Evolutionary conservation across 2,329 filamentous ascomycete species (phyloP), one percentile per base, ranked within the genome.

Genomic region (Hypocrella siamensis): DNA sequence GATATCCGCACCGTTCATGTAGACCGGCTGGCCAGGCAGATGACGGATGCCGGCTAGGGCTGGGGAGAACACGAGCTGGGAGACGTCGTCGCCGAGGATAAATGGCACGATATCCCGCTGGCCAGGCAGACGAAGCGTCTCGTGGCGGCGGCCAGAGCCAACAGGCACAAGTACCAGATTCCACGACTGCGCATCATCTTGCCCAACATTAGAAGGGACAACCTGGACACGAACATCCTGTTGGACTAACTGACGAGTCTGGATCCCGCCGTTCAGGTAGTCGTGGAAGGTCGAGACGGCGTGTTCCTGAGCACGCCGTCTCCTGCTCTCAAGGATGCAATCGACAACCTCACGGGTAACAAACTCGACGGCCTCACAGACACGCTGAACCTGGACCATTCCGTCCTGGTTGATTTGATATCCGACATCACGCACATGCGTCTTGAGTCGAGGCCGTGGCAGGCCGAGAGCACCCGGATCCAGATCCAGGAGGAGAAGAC

Each of bases 321-420:
- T 8, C 51, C 51, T 2, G 16, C 33, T 5, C 34, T 55, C 9
- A 39, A 45, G 0, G 35, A 31, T 12, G 51, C 52, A 15, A 38
- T 58, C 7, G 28, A 35, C 5, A 50, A 47, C 11, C 42, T 59
- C 2, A 33, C 55, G 6, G 43, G 46, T 3, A 38, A 53, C 32
- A 46, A 51, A 27, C 39, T 52, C 11, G 45, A 41, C 12, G 42
- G 44, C 7, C 51, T 59, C 14, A 56, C 56, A 4, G 14, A 39
- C 1, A 55, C 51, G 4, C 35, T 60, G 15, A 60, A 60, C 35
- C 43, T 60, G 32, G 57, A 60, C 27, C 56, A 58, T 33, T 57
- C 56, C 5, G 47, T 58, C 26, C 50, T 60, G 11, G 51, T 60
- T 26, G 52, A 56, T 26, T 44, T 60, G 18, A 48, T 55, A 21